Evolutionary conservation across 2,329 filamentous ascomycete species (phyloP).

Genomic region (Arthrobotrys entomopaga): DNA sequence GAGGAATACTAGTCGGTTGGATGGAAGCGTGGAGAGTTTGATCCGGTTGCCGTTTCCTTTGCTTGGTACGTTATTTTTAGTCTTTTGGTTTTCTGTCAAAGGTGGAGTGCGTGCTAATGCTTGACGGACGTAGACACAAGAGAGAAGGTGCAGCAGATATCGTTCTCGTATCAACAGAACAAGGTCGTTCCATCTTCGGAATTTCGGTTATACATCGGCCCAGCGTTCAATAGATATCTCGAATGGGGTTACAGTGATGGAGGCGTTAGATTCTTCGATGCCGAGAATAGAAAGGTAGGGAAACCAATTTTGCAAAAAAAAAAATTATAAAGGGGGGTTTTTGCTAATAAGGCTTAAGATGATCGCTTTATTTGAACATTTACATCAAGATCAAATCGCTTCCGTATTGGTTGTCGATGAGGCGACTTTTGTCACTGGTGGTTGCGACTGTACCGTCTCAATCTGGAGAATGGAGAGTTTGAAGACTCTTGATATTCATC

Average conservation of each 20-base stretch:
- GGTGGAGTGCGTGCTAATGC: too few relatives aligned
- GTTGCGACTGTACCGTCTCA: slow-evolving; percentile 89
- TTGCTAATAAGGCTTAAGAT: slow-evolving; percentile 62
- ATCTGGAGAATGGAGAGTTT: slow-evolving; percentile 76
- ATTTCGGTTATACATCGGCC: slow-evolving; percentile 86
- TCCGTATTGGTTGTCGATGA: slow-evolving; percentile 82
- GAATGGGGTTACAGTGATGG: slow-evolving; percentile 97
- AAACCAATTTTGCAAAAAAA: background rate
- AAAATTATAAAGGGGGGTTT: background rate
- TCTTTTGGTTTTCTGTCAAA: too few relatives aligned
- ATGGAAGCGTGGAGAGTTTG: slow-evolving; percentile 76
- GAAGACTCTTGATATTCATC: slow-evolving; percentile 81
- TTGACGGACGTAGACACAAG: slow-evolving; percentile 64
- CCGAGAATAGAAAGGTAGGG: slow-evolving; percentile 78
- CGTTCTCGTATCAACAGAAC: slow-evolving; percentile 81
- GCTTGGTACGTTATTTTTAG: slow-evolving; percentile 66
- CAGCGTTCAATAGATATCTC: slow-evolving; percentile 86
- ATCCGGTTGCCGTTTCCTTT: slow-evolving; percentile 82
- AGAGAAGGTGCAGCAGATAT: slow-evolving; percentile 81
- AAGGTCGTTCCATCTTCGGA: slow-evolving; percentile 83
- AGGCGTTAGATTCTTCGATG: slow-evolving; percentile 88
- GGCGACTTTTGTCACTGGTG: slow-evolving; percentile 85
- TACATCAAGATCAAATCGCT: slow-evolving; percentile 90
- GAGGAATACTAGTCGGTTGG: slow-evolving; percentile 75
- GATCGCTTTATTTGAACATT: slow-evolving; percentile 89